Evolutionary conservation across 2,329 filamentous ascomycete genomes (phyloP).

Genomic region (Talaromyces sp.): DNA sequence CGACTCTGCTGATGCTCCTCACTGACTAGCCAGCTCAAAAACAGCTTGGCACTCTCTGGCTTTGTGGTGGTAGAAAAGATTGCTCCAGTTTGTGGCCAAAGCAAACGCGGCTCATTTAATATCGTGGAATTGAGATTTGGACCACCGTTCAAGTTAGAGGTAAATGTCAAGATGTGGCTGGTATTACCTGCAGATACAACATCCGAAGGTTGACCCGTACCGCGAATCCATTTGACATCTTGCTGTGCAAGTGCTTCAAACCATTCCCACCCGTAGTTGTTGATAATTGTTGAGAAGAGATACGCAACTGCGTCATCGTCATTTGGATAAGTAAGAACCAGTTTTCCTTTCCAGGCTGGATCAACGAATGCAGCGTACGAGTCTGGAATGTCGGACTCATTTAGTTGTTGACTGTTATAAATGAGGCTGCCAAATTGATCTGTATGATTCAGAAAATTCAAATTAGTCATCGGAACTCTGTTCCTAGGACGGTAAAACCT

Average conservation of each 20-base stretch:
- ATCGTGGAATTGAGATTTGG: not conserved
- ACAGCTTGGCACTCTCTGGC: constrained; percentile 51
- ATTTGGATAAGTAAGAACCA: constrained; percentile 56
- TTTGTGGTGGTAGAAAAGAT: constrained; percentile 51
- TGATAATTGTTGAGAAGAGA: constrained; percentile 48
- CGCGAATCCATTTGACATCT: constrained; percentile 54
- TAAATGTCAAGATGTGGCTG: constrained; percentile 13
- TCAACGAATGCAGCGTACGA: constrained; percentile 46
- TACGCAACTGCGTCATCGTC: constrained; percentile 54
- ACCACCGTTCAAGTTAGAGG: not conserved
- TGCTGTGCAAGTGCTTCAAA: constrained; percentile 49
- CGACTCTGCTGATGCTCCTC: constrained; percentile 36
- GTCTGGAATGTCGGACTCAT: constrained; percentile 31
- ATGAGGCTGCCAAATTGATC: not conserved
- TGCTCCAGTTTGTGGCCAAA: constrained; percentile 50
- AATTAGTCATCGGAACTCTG: not conserved
- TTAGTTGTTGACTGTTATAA: constrained; percentile 24
- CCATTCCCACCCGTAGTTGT: constrained; percentile 46
- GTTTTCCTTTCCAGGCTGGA: constrained; percentile 53
- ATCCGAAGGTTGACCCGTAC: constrained; percentile 44
- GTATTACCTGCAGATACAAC: constrained; percentile 31
- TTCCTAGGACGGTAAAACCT: not conserved
- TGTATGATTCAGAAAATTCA: not conserved
- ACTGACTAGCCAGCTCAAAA: constrained; percentile 48
- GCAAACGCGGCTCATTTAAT: constrained; percentile 15